phyloP scores from a whole-genome alignment of 495 filamentous ascomycete species.

The Xylaria bambusicola region DNA sequence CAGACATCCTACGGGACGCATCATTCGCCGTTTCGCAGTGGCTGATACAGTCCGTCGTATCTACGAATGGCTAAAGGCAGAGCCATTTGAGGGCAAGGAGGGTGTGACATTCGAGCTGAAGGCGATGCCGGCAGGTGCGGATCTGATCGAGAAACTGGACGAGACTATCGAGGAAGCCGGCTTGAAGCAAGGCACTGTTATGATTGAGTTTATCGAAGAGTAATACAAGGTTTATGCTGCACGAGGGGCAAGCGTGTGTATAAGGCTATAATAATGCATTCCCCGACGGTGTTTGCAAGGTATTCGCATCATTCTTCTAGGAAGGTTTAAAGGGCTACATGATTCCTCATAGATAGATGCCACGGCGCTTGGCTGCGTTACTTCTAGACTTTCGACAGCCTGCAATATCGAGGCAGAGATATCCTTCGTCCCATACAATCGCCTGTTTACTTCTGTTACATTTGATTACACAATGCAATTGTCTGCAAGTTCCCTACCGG shows the following conservation, averaged over 20 bases:
- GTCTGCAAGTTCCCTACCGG: no score
- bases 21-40: conserved; percentile 80
- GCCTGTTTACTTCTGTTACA: neutral
- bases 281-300: neutral
- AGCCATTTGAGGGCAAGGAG: conserved; percentile 72
- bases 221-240: conserved; percentile 32
- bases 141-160: conserved; percentile 74
- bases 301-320: conserved; percentile 2
- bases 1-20: conserved; percentile 73
- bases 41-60: conserved; percentile 78
- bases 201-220: conserved; percentile 83
- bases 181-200: conserved; percentile 85
- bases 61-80: conserved; percentile 96
- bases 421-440: neutral
- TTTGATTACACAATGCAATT: no score
- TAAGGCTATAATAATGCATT: neutral
- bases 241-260: neutral
- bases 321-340: neutral
- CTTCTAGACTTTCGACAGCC: neutral
- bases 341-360: conserved; percentile 13
- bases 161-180: conserved; percentile 79
- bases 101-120: conserved; percentile 83
- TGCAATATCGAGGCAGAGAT: neutral
- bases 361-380: neutral
- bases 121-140: conserved; percentile 65